Conservation (phyloP, 2,329 filamentous ascomycete species). For the Botryotinia convoluta region DNA sequence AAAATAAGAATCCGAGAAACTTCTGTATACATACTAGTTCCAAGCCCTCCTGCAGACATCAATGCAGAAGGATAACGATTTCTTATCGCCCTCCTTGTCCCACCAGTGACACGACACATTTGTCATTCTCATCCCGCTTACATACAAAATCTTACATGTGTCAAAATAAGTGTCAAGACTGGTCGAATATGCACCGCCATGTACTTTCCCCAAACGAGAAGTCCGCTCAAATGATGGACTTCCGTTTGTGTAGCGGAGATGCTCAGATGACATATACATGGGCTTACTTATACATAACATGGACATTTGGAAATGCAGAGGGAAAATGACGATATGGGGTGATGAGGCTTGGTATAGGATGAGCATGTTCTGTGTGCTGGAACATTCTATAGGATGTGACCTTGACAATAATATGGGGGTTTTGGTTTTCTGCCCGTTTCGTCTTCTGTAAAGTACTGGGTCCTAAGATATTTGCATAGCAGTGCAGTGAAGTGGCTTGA, state of each 20-base stretch:
- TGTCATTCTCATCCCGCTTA: neutral
- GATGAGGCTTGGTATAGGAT: neutral
- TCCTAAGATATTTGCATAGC: neutral
- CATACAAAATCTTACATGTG: neutral
- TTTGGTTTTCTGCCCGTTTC: neutral
- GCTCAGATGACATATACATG: neutral
- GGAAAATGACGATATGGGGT: neutral
- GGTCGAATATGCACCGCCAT: neutral
- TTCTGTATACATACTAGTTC: constrained; percentile 6
- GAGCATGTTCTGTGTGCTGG: neutral
- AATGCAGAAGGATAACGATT: neutral
- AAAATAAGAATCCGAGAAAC: constrained; percentile 1
- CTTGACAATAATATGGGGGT: neutral
- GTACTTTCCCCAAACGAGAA: neutral
- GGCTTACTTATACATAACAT: neutral
- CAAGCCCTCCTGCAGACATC: neutral
- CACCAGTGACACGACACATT: neutral
- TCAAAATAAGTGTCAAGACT: neutral
- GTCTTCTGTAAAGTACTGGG: neutral
- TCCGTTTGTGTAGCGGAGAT: neutral
- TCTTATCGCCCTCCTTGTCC: neutral
- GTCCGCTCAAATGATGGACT: neutral
- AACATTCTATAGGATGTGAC: neutral
- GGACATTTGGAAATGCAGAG: neutral
- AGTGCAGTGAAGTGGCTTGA: neutral